These are phyloP conservation scores for Alternaria alternata DNA, from an alignment of 2,329 filamentous ascomycete genomes.

Conservation along the genomic window DNA sequence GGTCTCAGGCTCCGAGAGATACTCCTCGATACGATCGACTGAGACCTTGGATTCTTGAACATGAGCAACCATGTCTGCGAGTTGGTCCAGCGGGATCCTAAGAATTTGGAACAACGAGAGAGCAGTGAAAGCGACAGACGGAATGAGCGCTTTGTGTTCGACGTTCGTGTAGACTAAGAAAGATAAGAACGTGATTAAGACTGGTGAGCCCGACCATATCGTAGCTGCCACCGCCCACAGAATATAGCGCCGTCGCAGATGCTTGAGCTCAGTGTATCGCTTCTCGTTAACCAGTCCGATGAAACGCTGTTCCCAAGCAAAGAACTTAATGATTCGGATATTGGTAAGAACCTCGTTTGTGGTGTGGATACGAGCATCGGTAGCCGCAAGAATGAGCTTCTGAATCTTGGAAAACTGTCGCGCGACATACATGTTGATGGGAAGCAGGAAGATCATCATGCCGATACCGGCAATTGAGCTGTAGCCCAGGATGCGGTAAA, in stretches of 20 bases:
- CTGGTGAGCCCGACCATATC: slow-evolving; percentile 94
- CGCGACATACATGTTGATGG: slow-evolving; percentile 88
- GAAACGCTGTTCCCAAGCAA: slow-evolving; percentile 96
- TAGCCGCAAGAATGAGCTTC: slow-evolving; percentile 89
- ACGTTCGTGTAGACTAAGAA: slow-evolving; percentile 93
- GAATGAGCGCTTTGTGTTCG: slow-evolving; percentile 87
- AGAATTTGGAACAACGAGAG: slow-evolving; percentile 95
- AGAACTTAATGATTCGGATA: slow-evolving; percentile 99
- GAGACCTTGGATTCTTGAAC: slow-evolving; percentile 98
- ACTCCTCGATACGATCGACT: slow-evolving; percentile 94
- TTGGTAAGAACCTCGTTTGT: slow-evolving; percentile 98
- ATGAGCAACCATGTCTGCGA: slow-evolving; percentile 98
- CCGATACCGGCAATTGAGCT: slow-evolving; percentile 93
- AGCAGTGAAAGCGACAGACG: slow-evolving; percentile 93
- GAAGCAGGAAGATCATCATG: slow-evolving; percentile 87
- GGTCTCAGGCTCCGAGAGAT: slow-evolving; percentile 91
- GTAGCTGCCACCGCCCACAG: slow-evolving; percentile 92
- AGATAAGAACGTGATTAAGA: slow-evolving; percentile 94
- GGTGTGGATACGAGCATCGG: slow-evolving; percentile 93
- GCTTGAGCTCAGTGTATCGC: slow-evolving; percentile 77
- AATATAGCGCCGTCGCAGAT: slow-evolving; percentile 82
- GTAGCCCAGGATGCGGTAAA: slow-evolving; percentile 89
- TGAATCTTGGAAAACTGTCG: slow-evolving; percentile 85
- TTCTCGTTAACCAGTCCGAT: slow-evolving; percentile 88
- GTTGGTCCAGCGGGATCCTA: slow-evolving; percentile 89